Conservation (phyloP, 495 filamentous ascomycete genomes). For the Tuber melanosporum region DNA sequence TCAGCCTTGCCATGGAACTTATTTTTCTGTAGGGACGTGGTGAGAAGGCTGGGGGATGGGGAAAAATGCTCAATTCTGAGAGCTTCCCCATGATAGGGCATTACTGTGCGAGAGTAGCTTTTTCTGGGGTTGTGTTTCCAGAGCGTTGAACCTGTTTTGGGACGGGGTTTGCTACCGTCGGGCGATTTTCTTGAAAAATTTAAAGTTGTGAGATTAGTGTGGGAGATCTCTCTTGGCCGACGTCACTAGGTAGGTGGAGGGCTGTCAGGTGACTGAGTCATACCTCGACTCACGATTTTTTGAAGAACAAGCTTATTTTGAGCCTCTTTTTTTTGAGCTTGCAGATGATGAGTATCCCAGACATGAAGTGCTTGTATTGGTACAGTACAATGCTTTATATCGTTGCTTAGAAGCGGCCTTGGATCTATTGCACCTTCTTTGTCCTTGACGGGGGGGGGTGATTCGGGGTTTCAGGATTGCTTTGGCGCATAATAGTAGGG, state of each 20-base stretch:
- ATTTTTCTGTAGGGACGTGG: neutral
- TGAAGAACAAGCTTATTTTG: neutral
- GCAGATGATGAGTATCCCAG: neutral
- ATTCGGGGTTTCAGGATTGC: neutral
- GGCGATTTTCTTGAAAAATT: neutral
- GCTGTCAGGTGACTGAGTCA: conserved; percentile 4
- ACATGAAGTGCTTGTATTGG: neutral
- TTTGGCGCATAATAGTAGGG: neutral
- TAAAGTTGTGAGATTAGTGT: neutral
- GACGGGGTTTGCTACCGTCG: neutral
- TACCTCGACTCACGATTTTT: neutral
- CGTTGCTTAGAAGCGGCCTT: neutral
- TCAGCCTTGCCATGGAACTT: neutral
- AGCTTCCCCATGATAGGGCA: neutral
- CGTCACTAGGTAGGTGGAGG: neutral
- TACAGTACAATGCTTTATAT: neutral
- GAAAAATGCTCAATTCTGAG: neutral
- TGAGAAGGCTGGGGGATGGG: neutral
- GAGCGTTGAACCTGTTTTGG: neutral
- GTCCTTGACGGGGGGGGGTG: neutral
- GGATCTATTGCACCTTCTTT: neutral
- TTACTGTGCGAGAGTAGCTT: neutral
- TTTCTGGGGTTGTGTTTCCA: neutral
- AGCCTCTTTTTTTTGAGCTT: neutral
- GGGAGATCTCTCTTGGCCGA: neutral